Evolutionary conservation across 495 filamentous ascomycete genomes (phyloP), one percentile per base, ranked within the genome.

Genomic region (Aspergillus coremiiformis): DNA sequence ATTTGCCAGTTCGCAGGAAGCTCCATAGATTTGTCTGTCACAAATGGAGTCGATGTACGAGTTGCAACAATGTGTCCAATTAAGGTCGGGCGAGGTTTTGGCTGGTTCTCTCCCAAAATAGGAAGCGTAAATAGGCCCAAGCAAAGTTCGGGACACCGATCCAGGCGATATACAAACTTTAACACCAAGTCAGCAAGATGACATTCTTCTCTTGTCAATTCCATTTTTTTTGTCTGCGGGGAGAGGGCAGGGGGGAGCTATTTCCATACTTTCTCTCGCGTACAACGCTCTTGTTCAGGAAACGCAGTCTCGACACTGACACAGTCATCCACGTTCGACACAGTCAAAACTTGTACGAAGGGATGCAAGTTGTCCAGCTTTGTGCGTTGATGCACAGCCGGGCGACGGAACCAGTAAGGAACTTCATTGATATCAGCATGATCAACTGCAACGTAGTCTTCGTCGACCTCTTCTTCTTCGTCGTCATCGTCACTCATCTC

Each of bases 31-130:
- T 67, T 74, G 61, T 96, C 92, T 6, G 82, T 89, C 52, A 95
- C 82, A 19, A 76, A 58, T 1, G 67, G 62, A 47, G 74, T 71
- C 41, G 71, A 68, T 11, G 80, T 83, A 55, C 84, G 84, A 17
- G 90, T 90, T 15, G 87, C 80, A 49, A 96, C 75, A 58, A 92
- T 76, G 68, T 95, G 89, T 46, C 82, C 92, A 26, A 96, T 72
- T n/a, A 97, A 76, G 14, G 76, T 75, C 54, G 67, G 71, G 46
- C 54, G 73, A 53, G 52, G 75, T 37, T 69, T 78, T 70, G 68
- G 60, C 71, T 70, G 58, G 62, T 57, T 55, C 30, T 70, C 65
- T 33, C 73, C 68, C 23, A 73, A 58, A 48, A 77, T 61, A 29
- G 66, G 70, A 24, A 82, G 74, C 39, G 74, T 84, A 79, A 86